These are phyloP conservation scores for Boletus pseudo-olivaceus DNA, from an alignment of 768 basidiomycete species.

Conservation along the genomic window DNA sequence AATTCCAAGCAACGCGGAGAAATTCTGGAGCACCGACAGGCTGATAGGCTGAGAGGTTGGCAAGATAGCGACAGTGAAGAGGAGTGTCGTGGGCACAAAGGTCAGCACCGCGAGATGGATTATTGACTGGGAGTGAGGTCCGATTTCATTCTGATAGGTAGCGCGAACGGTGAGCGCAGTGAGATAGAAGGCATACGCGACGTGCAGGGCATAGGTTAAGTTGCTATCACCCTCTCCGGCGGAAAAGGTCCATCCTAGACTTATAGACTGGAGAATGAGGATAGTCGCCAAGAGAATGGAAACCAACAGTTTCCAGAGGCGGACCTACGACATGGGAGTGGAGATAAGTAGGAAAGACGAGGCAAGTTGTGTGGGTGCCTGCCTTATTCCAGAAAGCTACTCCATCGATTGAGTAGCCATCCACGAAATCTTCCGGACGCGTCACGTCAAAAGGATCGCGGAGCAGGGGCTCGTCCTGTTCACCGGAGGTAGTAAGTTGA, in stretches of 20 bases:
- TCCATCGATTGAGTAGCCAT: conserved; percentile 64
- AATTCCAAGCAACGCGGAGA: conserved; percentile 30
- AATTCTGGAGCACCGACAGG: conserved; percentile 21
- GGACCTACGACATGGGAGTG: conserved; percentile 41
- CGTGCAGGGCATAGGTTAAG: conserved; percentile 42
- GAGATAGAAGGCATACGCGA: conserved; percentile 57
- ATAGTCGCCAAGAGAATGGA: conserved; percentile 44
- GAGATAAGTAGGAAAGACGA: not conserved
- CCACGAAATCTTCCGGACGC: conserved; percentile 62
- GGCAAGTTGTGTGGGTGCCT: conserved; percentile 14
- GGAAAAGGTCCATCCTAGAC: conserved; percentile 48
- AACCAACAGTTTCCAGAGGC: conserved; percentile 53
- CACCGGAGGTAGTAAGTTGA: conserved; percentile 38
- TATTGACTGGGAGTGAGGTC: conserved; percentile 42
- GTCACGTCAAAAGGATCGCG: conserved; percentile 70
- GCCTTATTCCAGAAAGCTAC: conserved; percentile 58
- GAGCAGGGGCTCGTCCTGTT: conserved; percentile 21
- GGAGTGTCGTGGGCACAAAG: conserved; percentile 42
- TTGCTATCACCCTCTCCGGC: conserved; percentile 29
- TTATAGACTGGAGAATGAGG: conserved; percentile 48
- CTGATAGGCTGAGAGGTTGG: conserved; percentile 44
- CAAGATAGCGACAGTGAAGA: conserved; percentile 52
- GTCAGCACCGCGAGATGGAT: conserved; percentile 63
- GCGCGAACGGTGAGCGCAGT: conserved; percentile 50
- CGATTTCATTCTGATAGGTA: conserved; percentile 42